Evolutionary conservation across 345 rosid species (phyloP).

Genomic region (Erodium maritimum): DNA sequence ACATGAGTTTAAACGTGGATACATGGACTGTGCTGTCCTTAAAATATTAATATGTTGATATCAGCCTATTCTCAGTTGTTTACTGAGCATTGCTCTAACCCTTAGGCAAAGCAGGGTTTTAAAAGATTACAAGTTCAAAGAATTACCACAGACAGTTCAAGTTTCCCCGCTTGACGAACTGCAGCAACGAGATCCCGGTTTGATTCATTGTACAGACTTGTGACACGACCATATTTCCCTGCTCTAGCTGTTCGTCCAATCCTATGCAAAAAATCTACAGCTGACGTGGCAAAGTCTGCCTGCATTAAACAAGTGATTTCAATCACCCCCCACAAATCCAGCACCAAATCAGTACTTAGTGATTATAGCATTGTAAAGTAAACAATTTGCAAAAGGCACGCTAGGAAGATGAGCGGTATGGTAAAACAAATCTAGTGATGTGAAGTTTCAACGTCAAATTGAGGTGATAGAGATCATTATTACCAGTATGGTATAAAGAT

Average conservation of each 20-base stretch:
- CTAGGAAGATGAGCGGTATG: no score
- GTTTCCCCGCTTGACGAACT: conserved; percentile 60
- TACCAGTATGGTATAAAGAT: conserved; percentile 1
- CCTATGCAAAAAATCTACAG: conserved; percentile 92
- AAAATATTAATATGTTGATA: no score
- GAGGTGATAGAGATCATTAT: no score
- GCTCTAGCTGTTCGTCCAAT: conserved; percentile 95
- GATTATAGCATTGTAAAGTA: no score
- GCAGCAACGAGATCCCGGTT: conserved; percentile 70
- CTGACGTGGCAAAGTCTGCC: conserved; percentile 95
- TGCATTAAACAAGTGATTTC: conserved; percentile 23
- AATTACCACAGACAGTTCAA: conserved; percentile 76
- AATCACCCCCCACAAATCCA: neutral
- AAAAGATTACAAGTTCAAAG: conserved; percentile 2
- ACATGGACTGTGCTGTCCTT: neutral
- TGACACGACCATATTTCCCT: conserved; percentile 81
- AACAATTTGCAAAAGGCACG: no score
- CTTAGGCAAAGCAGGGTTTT: no score
- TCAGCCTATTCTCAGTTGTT: no score
- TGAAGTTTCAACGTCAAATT: no score
- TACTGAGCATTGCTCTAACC: no score
- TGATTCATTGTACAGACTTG: conserved; percentile 75
- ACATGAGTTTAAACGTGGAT: neutral
- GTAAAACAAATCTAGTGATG: no score
- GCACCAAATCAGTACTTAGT: no score